Evolutionary conservation across 1,284 basidiomycete genomes (phyloP).

Genomic region (Apiotrichum laibachii): DNA sequence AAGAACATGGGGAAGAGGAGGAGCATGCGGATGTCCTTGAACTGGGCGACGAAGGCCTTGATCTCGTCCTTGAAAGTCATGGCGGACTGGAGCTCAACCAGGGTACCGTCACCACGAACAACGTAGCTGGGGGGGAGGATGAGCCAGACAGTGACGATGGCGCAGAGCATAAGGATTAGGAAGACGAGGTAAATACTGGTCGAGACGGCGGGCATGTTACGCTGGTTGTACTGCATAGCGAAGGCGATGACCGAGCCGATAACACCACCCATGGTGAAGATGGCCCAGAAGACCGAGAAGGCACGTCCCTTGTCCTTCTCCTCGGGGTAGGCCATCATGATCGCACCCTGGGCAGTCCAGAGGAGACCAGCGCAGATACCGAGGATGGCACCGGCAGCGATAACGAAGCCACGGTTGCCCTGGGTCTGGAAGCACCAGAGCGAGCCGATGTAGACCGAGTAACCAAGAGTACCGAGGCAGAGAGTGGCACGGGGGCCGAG

Average conservation of each 20-base stretch:
- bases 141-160: conserved; percentile 32
- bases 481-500: conserved; percentile 53
- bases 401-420: conserved; percentile 39
- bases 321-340: conserved; percentile 54
- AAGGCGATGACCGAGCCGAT: conserved; percentile 54
- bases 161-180: conserved; percentile 46
- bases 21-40: conserved; percentile 43
- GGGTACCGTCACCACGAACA: conserved; percentile 38
- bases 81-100: conserved; percentile 33
- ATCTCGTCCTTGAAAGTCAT: conserved; percentile 31
- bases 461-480: conserved; percentile 49
- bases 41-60: conserved; percentile 26
- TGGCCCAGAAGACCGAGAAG: conserved; percentile 54
- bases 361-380: conserved; percentile 39
- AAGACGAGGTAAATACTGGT: conserved; percentile 47
- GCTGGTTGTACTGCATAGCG: conserved; percentile 39
- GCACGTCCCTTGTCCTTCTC: conserved; percentile 53
- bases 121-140: conserved; percentile 41
- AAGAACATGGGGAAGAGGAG: conserved; percentile 43
- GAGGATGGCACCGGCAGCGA: conserved; percentile 52
- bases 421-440: conserved; percentile 27
- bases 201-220: conserved; percentile 29
- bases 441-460: conserved; percentile 40
- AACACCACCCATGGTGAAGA: conserved; percentile 53
- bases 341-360: conserved; percentile 51